Base-by-base conservation (phyloP, 2,329 filamentous ascomycete genomes). In the Microdochium trichocladiopsis region DNA sequence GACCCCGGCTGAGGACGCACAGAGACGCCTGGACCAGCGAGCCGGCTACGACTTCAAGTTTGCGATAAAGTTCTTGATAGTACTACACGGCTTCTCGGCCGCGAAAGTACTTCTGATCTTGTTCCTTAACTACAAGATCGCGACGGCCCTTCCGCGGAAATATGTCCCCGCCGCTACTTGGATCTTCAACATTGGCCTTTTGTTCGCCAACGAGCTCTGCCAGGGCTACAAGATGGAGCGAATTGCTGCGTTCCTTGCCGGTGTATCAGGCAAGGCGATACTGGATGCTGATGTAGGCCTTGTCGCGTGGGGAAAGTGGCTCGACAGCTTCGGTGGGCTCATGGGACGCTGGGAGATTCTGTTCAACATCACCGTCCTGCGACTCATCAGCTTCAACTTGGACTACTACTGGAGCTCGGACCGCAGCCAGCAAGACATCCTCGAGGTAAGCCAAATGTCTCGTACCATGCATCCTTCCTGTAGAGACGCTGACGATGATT, bases 351-450 rank as follows among this genome's bases (percentile, higher is more conserved):
- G 94, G 94, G 90, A 97, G 67, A 85, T 99, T n/a, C 78, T 96
- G 4, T 99, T 99, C 78, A 99, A 99, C 64, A 83, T 99, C 56
- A 96, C 93, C 3, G 86, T 97, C 24, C 74, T 99, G 52, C 86
- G 94, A 4, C 76, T 97, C 49, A 91, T 99, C 61, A 96, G 93
- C 67, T 99, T 96, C 78, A 97, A 97, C 68, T 70, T 99, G 65
- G 94, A 99, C 70, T 92, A 95, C 67, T 93, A 95, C 67, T 99
- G 94, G 93, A 94, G 89, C 61, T 69, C 88, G 2, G 83, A 88
- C 57, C 77, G 82, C 53, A 73, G 79, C 37, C 71, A 69, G 55
- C 74, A 79, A 25, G 92, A 83, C 61, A 78, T 87, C 9, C 69
- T 96, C 43, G 93, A 97, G 86, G 94, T 97, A 82, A 66, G 82